A percentile compares a stretch with the other conserved stretches of the same genome.
Conservation (phyloP, 306 rosid genomes). For the Gastrolobium bilobum region DNA sequence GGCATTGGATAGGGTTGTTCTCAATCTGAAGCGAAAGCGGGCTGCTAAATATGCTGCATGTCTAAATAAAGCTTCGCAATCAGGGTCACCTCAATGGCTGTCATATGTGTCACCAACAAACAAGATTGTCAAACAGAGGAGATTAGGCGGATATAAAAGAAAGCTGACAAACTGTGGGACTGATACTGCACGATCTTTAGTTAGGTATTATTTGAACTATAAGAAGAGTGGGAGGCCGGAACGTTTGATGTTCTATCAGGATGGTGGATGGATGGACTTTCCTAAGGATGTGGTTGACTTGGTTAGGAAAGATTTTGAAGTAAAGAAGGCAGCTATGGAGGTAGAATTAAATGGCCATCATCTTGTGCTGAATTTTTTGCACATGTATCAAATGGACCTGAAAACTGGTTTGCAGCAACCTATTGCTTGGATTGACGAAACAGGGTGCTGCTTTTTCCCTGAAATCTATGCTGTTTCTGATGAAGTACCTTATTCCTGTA, state of each 20-base stretch:
- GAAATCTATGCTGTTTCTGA: constrained; percentile 52
- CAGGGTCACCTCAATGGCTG: constrained; percentile 50
- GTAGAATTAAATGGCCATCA: constrained; percentile 57
- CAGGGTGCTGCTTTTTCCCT: constrained; percentile 76
- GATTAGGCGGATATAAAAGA: constrained; percentile 53
- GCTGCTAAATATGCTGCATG: constrained; percentile 58
- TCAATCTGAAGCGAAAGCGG: constrained; percentile 68
- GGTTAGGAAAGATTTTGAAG: constrained; percentile 61
- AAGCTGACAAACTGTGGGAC: constrained; percentile 47
- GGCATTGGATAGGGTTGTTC: constrained; percentile 76
- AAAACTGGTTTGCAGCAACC: constrained; percentile 62
- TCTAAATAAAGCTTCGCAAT: constrained; percentile 58
- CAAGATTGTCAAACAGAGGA: constrained; percentile 63
- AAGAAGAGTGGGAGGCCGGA: constrained; percentile 66
- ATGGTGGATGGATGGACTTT: constrained; percentile 70
- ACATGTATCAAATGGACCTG: constrained; percentile 70
- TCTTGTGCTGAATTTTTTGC: constrained; percentile 70
- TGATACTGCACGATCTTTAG: constrained; percentile 49
- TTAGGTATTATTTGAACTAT: constrained; percentile 62
- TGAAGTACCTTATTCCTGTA: constrained; percentile 36
- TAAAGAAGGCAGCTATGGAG: constrained; percentile 65
- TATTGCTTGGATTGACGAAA: constrained; percentile 80
- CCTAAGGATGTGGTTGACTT: constrained; percentile 58
- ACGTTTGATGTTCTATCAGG: constrained; percentile 66
- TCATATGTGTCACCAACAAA: constrained; percentile 36